Conservation (phyloP, 306 rosid species). For the Vigna reflexopilosa region DNA sequence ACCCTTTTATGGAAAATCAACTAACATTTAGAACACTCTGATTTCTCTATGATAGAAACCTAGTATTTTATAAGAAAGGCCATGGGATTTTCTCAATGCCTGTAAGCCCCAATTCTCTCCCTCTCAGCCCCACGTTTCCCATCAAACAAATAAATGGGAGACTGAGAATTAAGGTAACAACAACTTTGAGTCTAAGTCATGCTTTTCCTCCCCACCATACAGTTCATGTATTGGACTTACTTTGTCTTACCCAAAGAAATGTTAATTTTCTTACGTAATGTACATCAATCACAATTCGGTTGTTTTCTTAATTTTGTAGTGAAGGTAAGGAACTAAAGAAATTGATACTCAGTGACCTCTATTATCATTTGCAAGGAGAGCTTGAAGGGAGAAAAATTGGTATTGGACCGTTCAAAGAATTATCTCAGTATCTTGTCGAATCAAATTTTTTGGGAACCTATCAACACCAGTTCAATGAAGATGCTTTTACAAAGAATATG, state of each 20-base stretch:
- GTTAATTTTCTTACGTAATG: conserved; percentile 29
- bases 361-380: conserved; percentile 93
- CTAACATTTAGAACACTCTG: conserved; percentile 30
- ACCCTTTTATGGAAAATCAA: conserved; percentile 33
- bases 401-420: conserved; percentile 83
- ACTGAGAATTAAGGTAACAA: conserved; percentile 18
- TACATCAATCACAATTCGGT: conserved; percentile 23
- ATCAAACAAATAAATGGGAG: not conserved
- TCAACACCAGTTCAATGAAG: conserved; percentile 62
- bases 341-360: conserved; percentile 87
- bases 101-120: not conserved
- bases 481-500: conserved; percentile 59
- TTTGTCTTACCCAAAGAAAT: conserved; percentile 11
- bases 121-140: not conserved
- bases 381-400: conserved; percentile 87
- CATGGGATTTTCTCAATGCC: not conserved
- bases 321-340: conserved; percentile 75
- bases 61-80: not conserved
- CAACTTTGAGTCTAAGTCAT: conserved; percentile 33
- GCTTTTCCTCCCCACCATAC: not conserved
- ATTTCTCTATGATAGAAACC: conserved; percentile 24
- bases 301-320: conserved; percentile 52
- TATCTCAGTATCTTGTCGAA: conserved; percentile 67
- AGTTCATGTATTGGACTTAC: conserved; percentile 29
- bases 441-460: conserved; percentile 61